Evolutionary conservation across 495 filamentous ascomycete genomes (phyloP).

Genomic region (Penicillium canescens): DNA sequence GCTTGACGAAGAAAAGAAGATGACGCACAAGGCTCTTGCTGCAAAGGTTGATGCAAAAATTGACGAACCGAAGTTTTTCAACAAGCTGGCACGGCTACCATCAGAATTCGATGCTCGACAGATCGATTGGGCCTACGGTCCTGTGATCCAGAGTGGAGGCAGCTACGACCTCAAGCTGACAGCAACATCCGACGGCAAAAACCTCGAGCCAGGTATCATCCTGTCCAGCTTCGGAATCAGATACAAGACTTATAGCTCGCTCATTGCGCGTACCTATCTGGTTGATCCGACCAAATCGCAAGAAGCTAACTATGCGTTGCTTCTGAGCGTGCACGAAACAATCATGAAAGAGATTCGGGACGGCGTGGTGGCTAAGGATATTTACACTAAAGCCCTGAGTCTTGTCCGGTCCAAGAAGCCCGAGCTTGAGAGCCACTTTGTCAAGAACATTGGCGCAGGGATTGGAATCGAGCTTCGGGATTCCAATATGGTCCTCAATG

Average conservation of each 20-base stretch:
- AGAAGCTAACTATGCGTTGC: slow-evolving; percentile 90
- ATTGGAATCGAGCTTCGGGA: slow-evolving; percentile 93
- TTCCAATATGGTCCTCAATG: slow-evolving; percentile 74
- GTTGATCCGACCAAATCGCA: slow-evolving; percentile 96
- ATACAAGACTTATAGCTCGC: slow-evolving; percentile 91
- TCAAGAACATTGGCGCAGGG: slow-evolving; percentile 84
- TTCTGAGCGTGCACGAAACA: slow-evolving; percentile 79
- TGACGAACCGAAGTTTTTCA: slow-evolving; percentile 91
- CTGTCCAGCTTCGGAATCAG: slow-evolving; percentile 85
- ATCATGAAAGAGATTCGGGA: slow-evolving; percentile 90
- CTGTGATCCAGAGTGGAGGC: slow-evolving; percentile 93
- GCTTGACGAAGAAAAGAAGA: slow-evolving; percentile 93
- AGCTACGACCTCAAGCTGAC: slow-evolving; percentile 86
- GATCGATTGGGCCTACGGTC: slow-evolving; percentile 90
- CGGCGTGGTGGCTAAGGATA: slow-evolving; percentile 81
- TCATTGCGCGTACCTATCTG: slow-evolving; percentile 88
- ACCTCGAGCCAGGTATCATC: slow-evolving; percentile 92
- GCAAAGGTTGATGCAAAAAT: slow-evolving; percentile 87
- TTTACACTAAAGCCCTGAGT: slow-evolving; percentile 83
- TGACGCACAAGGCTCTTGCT: slow-evolving; percentile 81
- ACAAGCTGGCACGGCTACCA: slow-evolving; percentile 76
- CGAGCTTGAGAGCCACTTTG: slow-evolving; percentile 88
- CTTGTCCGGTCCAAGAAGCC: slow-evolving; percentile 85
- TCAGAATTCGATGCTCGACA: slow-evolving; percentile 85
- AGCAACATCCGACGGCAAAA: slow-evolving; percentile 72